Conservation (phyloP, 768 basidiomycete genomes). For the Serendipita sp. region DNA sequence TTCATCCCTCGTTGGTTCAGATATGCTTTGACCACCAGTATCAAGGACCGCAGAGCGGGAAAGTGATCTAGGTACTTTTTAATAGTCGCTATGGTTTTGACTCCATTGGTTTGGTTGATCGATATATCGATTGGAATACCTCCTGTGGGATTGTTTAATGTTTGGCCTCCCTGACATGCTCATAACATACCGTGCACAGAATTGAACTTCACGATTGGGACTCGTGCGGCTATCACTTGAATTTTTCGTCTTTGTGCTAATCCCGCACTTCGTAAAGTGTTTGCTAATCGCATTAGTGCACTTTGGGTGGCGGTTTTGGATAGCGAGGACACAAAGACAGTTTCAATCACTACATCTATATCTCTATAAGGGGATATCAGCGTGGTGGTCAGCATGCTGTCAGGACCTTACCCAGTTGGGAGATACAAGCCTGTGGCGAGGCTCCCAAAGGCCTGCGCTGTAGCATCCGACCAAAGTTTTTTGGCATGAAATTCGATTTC, state of each 20-base stretch:
- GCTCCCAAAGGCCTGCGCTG: conserved; percentile 78
- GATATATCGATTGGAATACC: conserved; percentile 86
- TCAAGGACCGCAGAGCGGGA: conserved; percentile 66
- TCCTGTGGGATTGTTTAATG: conserved; percentile 24
- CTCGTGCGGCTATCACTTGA: conserved; percentile 81
- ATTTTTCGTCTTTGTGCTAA: conserved; percentile 53
- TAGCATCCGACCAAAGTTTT: conserved; percentile 59
- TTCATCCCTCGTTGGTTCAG: conserved; percentile 84
- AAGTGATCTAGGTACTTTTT: conserved; percentile 62
- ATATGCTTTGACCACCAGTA: conserved; percentile 83
- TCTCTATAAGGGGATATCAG: conserved; percentile 39
- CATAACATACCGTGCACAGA: conserved; percentile 41
- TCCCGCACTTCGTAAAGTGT: conserved; percentile 51
- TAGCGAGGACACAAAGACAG: conserved; percentile 27
- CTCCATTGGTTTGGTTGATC: conserved; percentile 77
- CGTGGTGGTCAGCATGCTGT: background rate
- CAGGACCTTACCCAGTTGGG: conserved; percentile 60
- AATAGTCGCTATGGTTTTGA: conserved; percentile 63
- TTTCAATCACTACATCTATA: conserved; percentile 88
- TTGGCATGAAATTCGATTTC: conserved; percentile 53
- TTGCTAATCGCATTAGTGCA: conserved; percentile 65
- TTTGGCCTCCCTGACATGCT: conserved; percentile 19
- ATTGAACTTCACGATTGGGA: conserved; percentile 93
- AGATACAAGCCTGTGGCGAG: conserved; percentile 89
- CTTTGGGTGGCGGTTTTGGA: conserved; percentile 55